phyloP scores from a whole-genome alignment of 2,329 filamentous ascomycete genomes.

The Verticillium alfalfae region DNA sequence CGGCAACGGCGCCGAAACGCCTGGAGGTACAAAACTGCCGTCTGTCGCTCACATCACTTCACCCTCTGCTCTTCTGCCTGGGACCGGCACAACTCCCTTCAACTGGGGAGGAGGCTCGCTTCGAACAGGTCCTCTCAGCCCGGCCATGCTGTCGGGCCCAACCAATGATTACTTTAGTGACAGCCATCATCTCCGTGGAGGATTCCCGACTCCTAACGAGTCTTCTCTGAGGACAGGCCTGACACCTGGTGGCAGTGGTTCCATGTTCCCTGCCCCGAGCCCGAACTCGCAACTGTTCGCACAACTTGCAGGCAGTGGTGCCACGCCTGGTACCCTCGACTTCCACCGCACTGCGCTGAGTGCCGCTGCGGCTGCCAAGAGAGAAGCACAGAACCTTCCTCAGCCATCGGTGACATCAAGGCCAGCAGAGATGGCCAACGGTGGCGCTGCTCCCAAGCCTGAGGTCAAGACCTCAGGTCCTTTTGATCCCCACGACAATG shows the following conservation, averaged over 20 bases:
- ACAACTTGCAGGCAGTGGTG: conserved; percentile 71
- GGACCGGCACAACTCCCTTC: conserved; percentile 65
- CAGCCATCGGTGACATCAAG: conserved; percentile 15
- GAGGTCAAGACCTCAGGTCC: conserved; percentile 54
- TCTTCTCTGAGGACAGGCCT: conserved; percentile 86
- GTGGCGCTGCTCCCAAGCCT: conserved; percentile 32
- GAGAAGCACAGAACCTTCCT: conserved; percentile 34
- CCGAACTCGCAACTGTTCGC: conserved; percentile 81
- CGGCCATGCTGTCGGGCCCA: conserved; percentile 92
- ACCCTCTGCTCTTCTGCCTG: conserved; percentile 73
- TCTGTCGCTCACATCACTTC: conserved; percentile 89
- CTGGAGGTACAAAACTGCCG: conserved; percentile 76
- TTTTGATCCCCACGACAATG: conserved; percentile 86
- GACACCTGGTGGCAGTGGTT: conserved; percentile 90
- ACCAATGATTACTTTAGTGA: conserved; percentile 84
- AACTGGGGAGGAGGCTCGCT: conserved; percentile 81
- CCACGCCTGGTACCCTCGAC: conserved; percentile 85
- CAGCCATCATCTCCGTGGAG: conserved; percentile 69
- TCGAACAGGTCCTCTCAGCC: conserved; percentile 87
- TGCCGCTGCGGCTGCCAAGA: conserved; percentile 65
- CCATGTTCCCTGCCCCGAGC: conserved; percentile 92
- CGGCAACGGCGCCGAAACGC: conserved; percentile 64
- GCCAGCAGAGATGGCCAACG: conserved; percentile 29
- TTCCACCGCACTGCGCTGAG: conserved; percentile 91
- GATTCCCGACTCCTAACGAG: conserved; percentile 94